A percentile compares a stretch with the other conserved stretches of the same genome.
These are phyloP conservation scores for Hymenochaete sp. DNA, from an alignment of 1,284 basidiomycete species.

Conservation along the genomic window DNA sequence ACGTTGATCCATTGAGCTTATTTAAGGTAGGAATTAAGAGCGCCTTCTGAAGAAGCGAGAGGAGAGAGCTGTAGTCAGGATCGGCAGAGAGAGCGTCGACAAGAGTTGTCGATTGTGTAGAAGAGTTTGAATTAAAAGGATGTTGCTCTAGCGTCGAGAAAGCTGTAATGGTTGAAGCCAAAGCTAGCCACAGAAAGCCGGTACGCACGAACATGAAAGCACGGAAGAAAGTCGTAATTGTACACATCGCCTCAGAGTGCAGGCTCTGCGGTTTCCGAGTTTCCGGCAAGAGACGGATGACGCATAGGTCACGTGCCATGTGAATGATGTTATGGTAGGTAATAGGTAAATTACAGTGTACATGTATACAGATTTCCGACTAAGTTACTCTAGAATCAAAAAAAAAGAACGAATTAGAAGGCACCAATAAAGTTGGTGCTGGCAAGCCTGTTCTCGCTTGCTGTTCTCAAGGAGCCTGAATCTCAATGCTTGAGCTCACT, in stretches of 20 bases:
- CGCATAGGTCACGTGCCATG: not conserved
- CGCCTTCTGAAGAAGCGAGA: conserved; percentile 77
- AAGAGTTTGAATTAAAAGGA: conserved; percentile 22
- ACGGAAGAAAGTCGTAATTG: conserved; percentile 24
- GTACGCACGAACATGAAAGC: conserved; percentile 7
- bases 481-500: conserved; percentile 55
- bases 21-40: conserved; percentile 90
- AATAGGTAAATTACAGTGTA: not conserved
- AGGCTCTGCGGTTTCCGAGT: not conserved
- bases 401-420: too few relatives aligned
- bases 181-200: conserved; percentile 20
- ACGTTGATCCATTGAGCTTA: conserved; percentile 69
- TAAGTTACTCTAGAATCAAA: too few relatives aligned
- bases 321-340: not conserved
- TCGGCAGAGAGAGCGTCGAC: conserved; percentile 74
- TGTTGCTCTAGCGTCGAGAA: conserved; percentile 26
- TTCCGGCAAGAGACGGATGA: not conserved
- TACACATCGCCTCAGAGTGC: not conserved
- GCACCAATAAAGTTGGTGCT: too few relatives aligned
- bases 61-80: conserved; percentile 70
- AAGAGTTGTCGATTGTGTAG: conserved; percentile 46
- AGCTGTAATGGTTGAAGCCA: conserved; percentile 28
- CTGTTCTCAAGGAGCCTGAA: too few relatives aligned
- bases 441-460: too few relatives aligned
- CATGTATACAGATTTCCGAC: too few relatives aligned